A percentile compares a stretch with the other conserved stretches of the same genome.
Conservation (phyloP, 179 eudicot genomes). For the Silene vulgaris region DNA sequence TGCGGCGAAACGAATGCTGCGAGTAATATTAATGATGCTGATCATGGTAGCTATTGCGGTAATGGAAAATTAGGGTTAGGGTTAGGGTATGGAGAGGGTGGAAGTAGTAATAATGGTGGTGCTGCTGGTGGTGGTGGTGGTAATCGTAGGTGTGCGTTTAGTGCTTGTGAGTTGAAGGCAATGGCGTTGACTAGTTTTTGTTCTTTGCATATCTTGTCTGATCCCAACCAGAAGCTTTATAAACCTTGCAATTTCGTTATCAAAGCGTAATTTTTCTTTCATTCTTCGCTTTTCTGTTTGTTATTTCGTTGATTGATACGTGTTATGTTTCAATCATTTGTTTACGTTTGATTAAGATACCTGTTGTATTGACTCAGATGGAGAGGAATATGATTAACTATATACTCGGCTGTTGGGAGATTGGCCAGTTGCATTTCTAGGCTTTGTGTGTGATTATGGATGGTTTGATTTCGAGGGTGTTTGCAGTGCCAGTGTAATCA, state of each 20-base stretch:
- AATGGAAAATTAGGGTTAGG: constrained; percentile 40
- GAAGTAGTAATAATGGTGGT: neutral
- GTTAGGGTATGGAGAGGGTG: constrained; percentile 26
- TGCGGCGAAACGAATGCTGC: constrained; percentile 28
- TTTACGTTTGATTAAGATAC: neutral
- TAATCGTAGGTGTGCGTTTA: constrained; percentile 33
- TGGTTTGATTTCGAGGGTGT: neutral
- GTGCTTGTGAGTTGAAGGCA: constrained; percentile 47
- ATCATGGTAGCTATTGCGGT: neutral
- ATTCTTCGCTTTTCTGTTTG: neutral
- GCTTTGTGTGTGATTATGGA: neutral
- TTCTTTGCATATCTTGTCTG: constrained; percentile 50
- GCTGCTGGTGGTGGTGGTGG: constrained; percentile 4
- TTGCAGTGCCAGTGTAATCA: neutral
- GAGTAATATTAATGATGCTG: neutral
- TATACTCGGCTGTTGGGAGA: no score
- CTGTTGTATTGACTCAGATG: no score
- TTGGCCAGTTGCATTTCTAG: no score
- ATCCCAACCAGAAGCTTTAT: constrained; percentile 48
- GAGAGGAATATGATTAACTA: no score
- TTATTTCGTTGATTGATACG: neutral
- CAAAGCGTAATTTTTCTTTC: constrained; percentile 33
- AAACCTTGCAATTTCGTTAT: constrained; percentile 48
- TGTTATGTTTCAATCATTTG: neutral
- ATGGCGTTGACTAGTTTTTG: constrained; percentile 54